These are phyloP conservation scores for Thelonectria rubi DNA, from an alignment of 2,329 filamentous ascomycete species.

Conservation along the genomic window DNA sequence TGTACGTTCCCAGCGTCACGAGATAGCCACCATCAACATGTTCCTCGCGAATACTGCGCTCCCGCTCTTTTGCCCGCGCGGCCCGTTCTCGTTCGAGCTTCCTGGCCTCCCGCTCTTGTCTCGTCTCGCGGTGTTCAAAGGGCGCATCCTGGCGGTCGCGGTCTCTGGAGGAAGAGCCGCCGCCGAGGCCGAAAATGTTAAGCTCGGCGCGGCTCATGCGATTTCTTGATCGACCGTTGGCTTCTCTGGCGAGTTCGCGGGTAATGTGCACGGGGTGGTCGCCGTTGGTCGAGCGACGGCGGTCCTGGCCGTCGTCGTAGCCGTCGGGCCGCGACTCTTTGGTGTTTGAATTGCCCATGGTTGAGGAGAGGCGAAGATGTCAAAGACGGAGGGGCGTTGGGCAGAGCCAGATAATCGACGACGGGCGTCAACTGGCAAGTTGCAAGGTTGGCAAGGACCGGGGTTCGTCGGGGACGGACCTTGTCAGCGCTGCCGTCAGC, in stretches of 20 bases:
- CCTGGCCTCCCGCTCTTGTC: conserved; percentile 88
- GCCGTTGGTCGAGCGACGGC: conserved; percentile 35
- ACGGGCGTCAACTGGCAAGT: conserved; percentile 12
- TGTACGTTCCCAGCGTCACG: conserved; percentile 94
- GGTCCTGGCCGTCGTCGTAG: conserved; percentile 35
- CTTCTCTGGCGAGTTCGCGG: conserved; percentile 35
- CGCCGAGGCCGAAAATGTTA: conserved; percentile 54
- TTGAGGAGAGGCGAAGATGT: conserved; percentile 15
- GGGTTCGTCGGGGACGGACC: conserved; percentile 16
- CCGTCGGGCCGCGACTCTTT: conserved; percentile 51
- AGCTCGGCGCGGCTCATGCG: conserved; percentile 57
- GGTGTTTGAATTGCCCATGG: conserved; percentile 53
- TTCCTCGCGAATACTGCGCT: conserved; percentile 90
- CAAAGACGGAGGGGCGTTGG: conserved; percentile 15
- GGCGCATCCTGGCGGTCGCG: conserved; percentile 53
- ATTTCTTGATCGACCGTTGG: conserved; percentile 35
- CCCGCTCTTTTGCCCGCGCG: conserved; percentile 81
- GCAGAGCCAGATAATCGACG: conserved; percentile 12
- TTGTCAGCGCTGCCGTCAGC: conserved; percentile 21
- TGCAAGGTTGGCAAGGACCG: conserved; percentile 23
- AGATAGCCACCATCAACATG: conserved; percentile 93
- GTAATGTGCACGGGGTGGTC: conserved; percentile 35
- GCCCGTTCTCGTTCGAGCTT: conserved; percentile 83
- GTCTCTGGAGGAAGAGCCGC: conserved; percentile 50
- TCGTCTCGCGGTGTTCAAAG: conserved; percentile 81